Base-by-base conservation (phyloP, 495 filamentous ascomycete genomes). In the Neurospora sp. region DNA sequence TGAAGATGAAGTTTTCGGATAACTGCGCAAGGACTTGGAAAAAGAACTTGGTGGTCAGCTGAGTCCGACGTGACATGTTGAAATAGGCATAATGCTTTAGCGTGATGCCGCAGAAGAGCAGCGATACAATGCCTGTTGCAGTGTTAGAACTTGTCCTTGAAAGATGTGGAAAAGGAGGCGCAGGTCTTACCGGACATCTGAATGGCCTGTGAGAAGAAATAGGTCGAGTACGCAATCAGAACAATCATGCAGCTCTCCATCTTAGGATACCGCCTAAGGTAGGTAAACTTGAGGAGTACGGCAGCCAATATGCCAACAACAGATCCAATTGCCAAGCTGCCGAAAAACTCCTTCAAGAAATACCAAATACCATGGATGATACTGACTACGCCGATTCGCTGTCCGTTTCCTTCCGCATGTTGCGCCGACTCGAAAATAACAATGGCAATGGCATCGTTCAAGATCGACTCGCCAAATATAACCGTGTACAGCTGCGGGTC, bases 11-110 rank as follows among this genome's bases (percentile, higher is more conserved):
- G 82, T 99, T 99, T 83, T 99, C 96, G 0, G 94, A 96, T 44
- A 99, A 84, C 81, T 98, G 96, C 6, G 96, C 93, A 73, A 96
- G 90, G 69, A 97, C 90, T 81, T 96, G 92, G 84, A 99, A 99
- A 37, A 97, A 87, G 83, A 97, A 99, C 80, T 99, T 99, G 71
- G 96, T 99, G 20, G 96, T 98, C 76, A 99, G 88, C 78, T 99
- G 96, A 27, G 96, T 97, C 59, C 96, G 91, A 59, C 96, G 91
- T 39, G 96, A 99, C 96, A 99, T 99, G 83, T 99, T 99, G 85
- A 97, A 98, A 84, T 99, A 99, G 53, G 96, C 96, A 78, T 99
- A 98, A 80, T 99, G 96, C 80, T 99, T 99, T 41, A 99, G 86
- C 8, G 96, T 97, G 73, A 99, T 99, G 39, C 96, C 96, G 81